Evolutionary conservation across 2,329 filamentous ascomycete species (phyloP), one percentile per base, ranked within the genome.

Genomic region (Aspergillus vadensis): DNA sequence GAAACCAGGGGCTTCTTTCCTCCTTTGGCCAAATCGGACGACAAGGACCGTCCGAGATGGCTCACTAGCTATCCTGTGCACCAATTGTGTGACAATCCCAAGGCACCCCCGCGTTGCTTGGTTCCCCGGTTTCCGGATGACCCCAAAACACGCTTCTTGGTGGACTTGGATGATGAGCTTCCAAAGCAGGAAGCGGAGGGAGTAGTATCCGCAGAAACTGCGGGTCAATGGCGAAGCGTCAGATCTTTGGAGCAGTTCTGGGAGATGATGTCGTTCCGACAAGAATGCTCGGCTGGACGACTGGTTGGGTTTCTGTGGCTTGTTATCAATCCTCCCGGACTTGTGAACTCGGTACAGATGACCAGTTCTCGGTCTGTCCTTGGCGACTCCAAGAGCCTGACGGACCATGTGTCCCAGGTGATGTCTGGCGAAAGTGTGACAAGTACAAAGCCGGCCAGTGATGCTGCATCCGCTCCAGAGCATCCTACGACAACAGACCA

Each of bases 211-310:
- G 72, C 67, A 60, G 78, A 85, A 65, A 82, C 80, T 25, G 78
- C 80, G 3, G 90, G 90, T 0, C 83, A 86, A 59, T 99, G 95
- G 95, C 90, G 88, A 72, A 92, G 90, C 61, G 88, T 97, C 23
- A 88, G 85, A 72, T 90, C 87, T 0, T 79, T 99, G 43, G 91
- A 93, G n/a, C 88, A 93, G 67, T 99, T 99, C 71, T 99, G 95
- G 95, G 95, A 99, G 63, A 90, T 96, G 84, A 98, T 99, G 94
- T 89, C 93, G 0, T 98, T 91, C 72, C 84, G 95, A 59, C 95
- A 98, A 74, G 95, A 99, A 72, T 99, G 95, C 72, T 97, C 93
- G 0, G 91, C 92, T 36, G 96, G 95, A 0, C 85, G 93, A 17
- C 83, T 97, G 71, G 96, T 97, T 0, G 96, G 96, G 0, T 99